A percentile compares a stretch with the other conserved stretches of the same genome.
Evolutionary conservation across 257 asterid species (phyloP).

Genomic region (Dorcoceras hygrometricum): DNA sequence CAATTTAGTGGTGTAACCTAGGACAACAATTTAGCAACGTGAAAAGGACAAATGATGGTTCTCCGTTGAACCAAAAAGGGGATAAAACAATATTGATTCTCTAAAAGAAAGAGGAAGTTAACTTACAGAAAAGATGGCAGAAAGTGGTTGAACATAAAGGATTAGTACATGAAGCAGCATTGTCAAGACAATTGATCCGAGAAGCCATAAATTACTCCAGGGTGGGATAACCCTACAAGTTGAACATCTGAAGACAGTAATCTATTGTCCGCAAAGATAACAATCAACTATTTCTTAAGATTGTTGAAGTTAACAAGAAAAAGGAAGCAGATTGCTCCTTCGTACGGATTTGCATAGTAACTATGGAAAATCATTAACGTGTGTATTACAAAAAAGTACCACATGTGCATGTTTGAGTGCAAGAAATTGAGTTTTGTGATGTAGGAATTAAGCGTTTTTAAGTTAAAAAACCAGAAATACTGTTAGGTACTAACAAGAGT

Average conservation of each 20-base stretch:
- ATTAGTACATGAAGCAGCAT: conserved; percentile 86
- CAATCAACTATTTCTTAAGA: conserved; percentile 17
- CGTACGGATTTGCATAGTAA: background rate
- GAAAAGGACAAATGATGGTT: background rate
- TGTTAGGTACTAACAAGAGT: conserved; percentile 60
- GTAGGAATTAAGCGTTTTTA: background rate
- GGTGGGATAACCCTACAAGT: conserved; percentile 76
- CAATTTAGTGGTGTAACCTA: conserved; percentile 89
- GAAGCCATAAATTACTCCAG: conserved; percentile 98
- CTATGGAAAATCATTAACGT: background rate
- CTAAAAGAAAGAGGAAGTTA: conserved; percentile 21
- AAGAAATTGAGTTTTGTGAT: background rate
- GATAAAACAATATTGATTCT: background rate
- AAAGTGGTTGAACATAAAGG: conserved; percentile 80
- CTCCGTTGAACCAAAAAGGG: background rate
- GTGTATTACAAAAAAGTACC: background rate
- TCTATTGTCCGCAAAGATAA: conserved; percentile 6
- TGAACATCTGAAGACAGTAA: conserved; percentile 9
- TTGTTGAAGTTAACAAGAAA: background rate
- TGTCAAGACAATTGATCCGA: conserved; percentile 81
- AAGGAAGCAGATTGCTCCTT: background rate
- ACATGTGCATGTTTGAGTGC: background rate
- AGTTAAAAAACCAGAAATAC: conserved; percentile 6
- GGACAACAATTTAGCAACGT: background rate
- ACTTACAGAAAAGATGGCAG: conserved; percentile 91